Evolutionary conservation across 805 yeast genomes (phyloP).

Genomic region (Yamadazyma scolyti): DNA sequence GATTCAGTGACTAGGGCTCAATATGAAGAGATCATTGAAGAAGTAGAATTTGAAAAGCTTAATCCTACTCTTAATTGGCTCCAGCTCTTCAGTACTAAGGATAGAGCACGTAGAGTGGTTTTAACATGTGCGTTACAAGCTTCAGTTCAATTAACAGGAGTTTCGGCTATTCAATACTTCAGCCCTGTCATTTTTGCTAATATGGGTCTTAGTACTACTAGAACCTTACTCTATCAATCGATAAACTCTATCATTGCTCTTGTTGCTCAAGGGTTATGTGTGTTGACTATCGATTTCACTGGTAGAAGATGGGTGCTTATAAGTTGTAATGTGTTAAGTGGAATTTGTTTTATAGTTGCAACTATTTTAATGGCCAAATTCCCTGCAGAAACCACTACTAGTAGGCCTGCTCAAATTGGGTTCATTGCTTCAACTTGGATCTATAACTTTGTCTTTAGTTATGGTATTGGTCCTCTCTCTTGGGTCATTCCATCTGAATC

Average conservation of each 20-base stretch:
- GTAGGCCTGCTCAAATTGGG: conserved; percentile 34
- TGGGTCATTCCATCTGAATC: conserved; percentile 39
- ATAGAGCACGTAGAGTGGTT: conserved; percentile 20
- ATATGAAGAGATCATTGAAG: conserved; percentile 13
- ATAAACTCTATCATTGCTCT: conserved; percentile 32
- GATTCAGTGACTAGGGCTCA: conserved; percentile 13
- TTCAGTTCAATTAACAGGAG: conserved; percentile 28
- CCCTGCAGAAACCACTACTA: conserved; percentile 15
- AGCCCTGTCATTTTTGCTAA: conserved; percentile 28
- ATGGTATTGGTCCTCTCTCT: conserved; percentile 33
- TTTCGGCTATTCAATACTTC: conserved; percentile 32
- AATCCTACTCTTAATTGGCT: conserved; percentile 11
- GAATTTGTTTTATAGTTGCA: conserved; percentile 23
- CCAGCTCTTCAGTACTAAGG: conserved; percentile 14
- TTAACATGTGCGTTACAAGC: conserved; percentile 17
- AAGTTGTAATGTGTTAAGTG: conserved; percentile 27
- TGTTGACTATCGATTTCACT: conserved; percentile 29
- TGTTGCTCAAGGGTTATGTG: conserved; percentile 30
- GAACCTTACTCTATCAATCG: conserved; percentile 24
- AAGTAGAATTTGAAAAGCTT: conserved; percentile 12
- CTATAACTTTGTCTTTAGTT: conserved; percentile 28
- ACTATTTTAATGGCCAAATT: conserved; percentile 15
- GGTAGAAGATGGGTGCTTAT: conserved; percentile 37
- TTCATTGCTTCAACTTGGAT: conserved; percentile 23
- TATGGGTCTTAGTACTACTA: conserved; percentile 21